A percentile compares a stretch with the other conserved stretches of the same genome.
Conservation (phyloP, 352 stramenopile species). For the Phytophthora ramorum region DNA sequence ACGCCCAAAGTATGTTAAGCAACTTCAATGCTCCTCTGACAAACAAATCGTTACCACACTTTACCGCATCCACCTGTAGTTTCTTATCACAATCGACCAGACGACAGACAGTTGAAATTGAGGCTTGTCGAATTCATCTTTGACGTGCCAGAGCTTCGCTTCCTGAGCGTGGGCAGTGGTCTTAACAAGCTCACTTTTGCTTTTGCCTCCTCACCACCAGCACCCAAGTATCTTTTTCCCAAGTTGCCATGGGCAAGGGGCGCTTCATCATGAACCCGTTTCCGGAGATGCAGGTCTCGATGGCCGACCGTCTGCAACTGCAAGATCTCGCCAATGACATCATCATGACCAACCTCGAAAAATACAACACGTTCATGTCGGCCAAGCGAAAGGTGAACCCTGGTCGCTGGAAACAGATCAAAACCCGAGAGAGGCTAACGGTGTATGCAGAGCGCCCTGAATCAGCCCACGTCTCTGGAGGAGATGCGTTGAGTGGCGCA, state of each 20-base stretch:
- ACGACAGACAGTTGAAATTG: too few species aligned
- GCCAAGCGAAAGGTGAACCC: conserved; percentile 27
- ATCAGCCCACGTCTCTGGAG: neutral
- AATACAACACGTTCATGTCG: conserved; percentile 28
- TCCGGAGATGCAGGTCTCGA: conserved; percentile 29
- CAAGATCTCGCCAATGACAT: conserved; percentile 30
- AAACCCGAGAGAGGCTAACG: conserved; percentile 36
- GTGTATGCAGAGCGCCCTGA: conserved; percentile 38
- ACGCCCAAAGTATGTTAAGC: too few species aligned
- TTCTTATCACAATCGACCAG: too few species aligned
- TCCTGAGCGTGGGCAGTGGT: neutral
- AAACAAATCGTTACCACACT: too few species aligned
- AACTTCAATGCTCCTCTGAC: too few species aligned
- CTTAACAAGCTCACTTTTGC: neutral
- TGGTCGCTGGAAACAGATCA: conserved; percentile 43
- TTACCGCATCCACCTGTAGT: too few species aligned
- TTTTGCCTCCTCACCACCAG: neutral
- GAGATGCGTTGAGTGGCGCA: neutral
- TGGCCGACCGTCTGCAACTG: conserved; percentile 18
- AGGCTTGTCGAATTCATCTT: too few species aligned
- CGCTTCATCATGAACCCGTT: conserved; percentile 44
- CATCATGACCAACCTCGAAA: conserved; percentile 23
- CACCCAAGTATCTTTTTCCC: conserved; percentile 8
- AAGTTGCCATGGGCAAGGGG: conserved; percentile 23
- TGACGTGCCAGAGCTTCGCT: neutral